Evolutionary conservation across 2,329 filamentous ascomycete genomes (phyloP), one percentile per base, ranked within the genome.

Genomic region (Botrytis aclada): DNA sequence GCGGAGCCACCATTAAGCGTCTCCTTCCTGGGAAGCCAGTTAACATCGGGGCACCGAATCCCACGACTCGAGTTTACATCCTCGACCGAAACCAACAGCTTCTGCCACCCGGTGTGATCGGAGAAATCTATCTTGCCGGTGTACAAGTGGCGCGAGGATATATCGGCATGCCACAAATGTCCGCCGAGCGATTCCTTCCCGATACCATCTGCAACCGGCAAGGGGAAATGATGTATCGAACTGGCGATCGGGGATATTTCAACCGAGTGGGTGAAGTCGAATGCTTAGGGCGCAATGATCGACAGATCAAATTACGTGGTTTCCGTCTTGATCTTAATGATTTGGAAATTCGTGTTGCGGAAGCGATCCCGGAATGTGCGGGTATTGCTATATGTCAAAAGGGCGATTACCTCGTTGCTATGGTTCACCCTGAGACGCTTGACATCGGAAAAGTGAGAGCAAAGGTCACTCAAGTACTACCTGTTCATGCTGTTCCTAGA

Each of bases 91-190:
- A 79, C 2, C 74, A 78, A 32, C 77, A 73, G 2, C 77, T 82
- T 4, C 73, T 76, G 0, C 82, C 82, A 7, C 76, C 73, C 0
- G 83, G 83, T 0, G 79, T 79, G 0, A 76, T 83, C 34, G 84
- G 84, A 1, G 81, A 85, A 72, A 81, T 86, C 8, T 83, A 80
- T 70, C 74, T 84, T 3, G 81, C 83, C 1, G 84, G 85, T 5
- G 78, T 84, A 0, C 84, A 86, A 72, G 81, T 86, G 10, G 77
- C 81, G 3, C 65, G 72, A 0, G 84, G 84, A 4, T 86, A 86
- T 75, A 75, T 86, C 20, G 78, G 81, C 60, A 43, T 70, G n/a
- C 75, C 78, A 1, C 76, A 81, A 6, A 72, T 78, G 32, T 81
- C 80, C 4, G 77, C 75, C 3, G 77, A 79, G 2, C 78, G 80